These are phyloP conservation scores for Boechera stricta DNA, from an alignment of 345 rosid genomes.

Conservation along the genomic window DNA sequence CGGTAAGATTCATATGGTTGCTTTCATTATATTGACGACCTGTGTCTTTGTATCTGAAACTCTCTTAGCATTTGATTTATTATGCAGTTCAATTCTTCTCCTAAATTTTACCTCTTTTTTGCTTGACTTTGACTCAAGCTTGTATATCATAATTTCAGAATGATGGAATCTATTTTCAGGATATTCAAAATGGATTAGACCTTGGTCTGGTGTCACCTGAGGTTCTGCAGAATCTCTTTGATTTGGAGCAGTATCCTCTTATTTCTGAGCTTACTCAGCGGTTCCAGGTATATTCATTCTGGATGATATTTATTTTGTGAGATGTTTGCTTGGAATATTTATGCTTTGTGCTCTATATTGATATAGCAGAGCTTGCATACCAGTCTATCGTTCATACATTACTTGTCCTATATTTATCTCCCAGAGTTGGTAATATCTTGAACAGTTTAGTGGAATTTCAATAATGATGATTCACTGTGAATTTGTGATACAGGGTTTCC, in stretches of 20 bases:
- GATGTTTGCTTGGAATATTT: constrained; percentile 7
- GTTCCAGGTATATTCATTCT: constrained; percentile 67
- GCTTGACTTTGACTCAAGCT: not conserved
- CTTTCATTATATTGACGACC: constrained; percentile 25
- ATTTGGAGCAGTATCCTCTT: constrained; percentile 87
- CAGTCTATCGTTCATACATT: not conserved
- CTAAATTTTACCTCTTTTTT: constrained; percentile 53
- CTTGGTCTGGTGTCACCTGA: constrained; percentile 96
- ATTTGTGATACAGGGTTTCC: constrained; percentile 76
- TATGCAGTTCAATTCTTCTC: constrained; percentile 49
- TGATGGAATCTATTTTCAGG: constrained; percentile 52
- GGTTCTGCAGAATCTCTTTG: constrained; percentile 89
- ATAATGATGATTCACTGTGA: constrained; percentile 16
- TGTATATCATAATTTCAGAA: constrained; percentile 7
- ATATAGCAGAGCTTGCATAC: constrained; percentile 16
- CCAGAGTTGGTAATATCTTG: constrained; percentile 9
- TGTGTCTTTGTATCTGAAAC: constrained; percentile 17
- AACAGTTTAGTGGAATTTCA: not conserved
- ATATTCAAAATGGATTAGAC: constrained; percentile 90
- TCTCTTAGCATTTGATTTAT: constrained; percentile 43
- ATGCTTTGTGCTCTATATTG: not conserved
- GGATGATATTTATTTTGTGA: constrained; percentile 6
- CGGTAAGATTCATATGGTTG: constrained; percentile 53
- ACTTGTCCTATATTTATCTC: not conserved
- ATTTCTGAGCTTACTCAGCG: constrained; percentile 83